Evolutionary conservation across 2,329 filamentous ascomycete genomes (phyloP).

Genomic region (Penicillium sp.): DNA sequence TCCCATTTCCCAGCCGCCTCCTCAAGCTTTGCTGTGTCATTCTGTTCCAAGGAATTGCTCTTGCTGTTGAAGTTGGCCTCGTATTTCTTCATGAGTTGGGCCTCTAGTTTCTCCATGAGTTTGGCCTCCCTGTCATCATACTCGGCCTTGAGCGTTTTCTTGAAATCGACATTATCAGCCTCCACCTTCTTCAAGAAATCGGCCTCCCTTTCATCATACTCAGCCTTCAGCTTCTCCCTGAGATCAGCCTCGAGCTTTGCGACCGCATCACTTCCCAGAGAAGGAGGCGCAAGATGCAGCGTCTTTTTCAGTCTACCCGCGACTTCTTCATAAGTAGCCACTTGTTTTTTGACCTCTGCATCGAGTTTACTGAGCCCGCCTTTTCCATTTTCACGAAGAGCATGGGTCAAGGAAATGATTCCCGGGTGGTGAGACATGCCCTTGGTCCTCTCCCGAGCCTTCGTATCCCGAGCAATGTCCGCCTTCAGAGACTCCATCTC

Average conservation of each 20-base stretch:
- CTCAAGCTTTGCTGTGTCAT: no score
- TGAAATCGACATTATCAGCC: not conserved
- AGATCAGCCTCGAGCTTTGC: slow-evolving; percentile 19
- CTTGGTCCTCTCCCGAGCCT: not conserved
- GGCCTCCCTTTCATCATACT: not conserved
- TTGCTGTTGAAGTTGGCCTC: no score
- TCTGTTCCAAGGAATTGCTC: no score
- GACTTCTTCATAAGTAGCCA: not conserved
- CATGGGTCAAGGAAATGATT: no score
- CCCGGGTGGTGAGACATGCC: not conserved
- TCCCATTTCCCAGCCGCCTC: no score
- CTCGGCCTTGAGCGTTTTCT: not conserved
- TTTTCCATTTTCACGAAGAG: not conserved
- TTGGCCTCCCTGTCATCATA: not conserved
- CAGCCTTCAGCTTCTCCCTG: not conserved
- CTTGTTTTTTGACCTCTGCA: not conserved
- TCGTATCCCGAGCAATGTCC: not conserved
- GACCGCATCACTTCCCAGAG: slow-evolving; percentile 9
- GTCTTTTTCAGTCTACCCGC: no score
- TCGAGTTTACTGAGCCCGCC: not conserved
- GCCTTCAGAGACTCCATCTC: not conserved
- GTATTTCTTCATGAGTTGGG: no score
- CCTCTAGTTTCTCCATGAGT: not conserved
- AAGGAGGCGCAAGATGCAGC: not conserved
- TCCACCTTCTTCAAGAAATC: not conserved